Conservation (phyloP, 495 filamentous ascomycete species). For the Apiosordaria backusii region DNA sequence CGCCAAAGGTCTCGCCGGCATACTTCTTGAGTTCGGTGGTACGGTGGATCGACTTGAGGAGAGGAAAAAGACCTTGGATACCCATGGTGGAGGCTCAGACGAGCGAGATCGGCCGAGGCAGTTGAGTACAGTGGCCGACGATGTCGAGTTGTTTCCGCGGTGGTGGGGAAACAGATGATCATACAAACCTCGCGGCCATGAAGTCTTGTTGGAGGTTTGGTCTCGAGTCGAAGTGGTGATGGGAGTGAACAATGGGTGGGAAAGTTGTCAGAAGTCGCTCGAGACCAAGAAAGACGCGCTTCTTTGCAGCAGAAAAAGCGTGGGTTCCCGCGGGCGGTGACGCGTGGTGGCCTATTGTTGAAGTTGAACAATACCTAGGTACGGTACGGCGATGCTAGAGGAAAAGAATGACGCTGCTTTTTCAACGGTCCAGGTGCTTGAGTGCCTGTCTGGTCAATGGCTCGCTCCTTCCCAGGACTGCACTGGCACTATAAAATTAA, state of each 20-base stretch:
- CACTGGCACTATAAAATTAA: not conserved
- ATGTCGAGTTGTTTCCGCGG: not conserved
- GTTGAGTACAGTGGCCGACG: not conserved
- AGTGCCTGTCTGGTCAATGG: not conserved
- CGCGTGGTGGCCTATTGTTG: constrained; percentile 5
- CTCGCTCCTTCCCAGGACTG: not conserved
- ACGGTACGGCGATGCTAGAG: constrained; percentile 7
- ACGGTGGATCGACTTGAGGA: constrained; percentile 94
- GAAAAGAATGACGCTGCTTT: not conserved
- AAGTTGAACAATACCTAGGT: not conserved
- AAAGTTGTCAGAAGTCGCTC: no score
- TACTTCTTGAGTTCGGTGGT: constrained; percentile 83
- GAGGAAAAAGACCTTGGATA: constrained; percentile 58
- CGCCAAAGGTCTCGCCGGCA: constrained; percentile 79
- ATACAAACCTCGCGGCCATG: not conserved
- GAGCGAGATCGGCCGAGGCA: not conserved
- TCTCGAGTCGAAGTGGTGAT: not conserved
- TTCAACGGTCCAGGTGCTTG: not conserved
- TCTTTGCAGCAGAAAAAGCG: not conserved
- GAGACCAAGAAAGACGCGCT: not conserved
- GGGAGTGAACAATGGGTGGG: no score
- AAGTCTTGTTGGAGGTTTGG: not conserved
- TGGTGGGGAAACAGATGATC: not conserved
- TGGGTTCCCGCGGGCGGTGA: not conserved
- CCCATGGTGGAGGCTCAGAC: not conserved